Evolutionary conservation across 2,329 filamentous ascomycete species (phyloP), one percentile per base, ranked within the genome.

Genomic region (Sarocladium oryzae): DNA sequence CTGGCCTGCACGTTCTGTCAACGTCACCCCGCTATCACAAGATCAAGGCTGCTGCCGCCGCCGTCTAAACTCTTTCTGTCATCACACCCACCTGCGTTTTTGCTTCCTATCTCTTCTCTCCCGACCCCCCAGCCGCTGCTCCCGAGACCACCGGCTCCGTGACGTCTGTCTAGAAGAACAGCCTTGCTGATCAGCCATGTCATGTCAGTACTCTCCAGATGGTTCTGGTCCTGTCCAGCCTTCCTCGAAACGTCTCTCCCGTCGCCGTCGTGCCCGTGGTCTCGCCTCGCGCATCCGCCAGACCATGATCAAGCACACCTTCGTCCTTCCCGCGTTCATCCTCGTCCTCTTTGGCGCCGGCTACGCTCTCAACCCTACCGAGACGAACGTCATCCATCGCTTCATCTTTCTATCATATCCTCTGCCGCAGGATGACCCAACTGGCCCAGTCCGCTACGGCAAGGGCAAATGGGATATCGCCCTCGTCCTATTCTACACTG

Each of bases 401-500:
- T 90, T 89, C 67, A 83, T 96, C 67, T 95, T 95, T 77, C 83
- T 96, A 54, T 93, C 90, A 49, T 97, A 97, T 72, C 81, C 82
- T 52, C 76, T 91, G 53, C 80, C 86, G 15, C 60, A 61, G 37
- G 55, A 58, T 26, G 66, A 71, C 35, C 64, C 68, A 36, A 65
- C 66, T 51, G 70, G 72, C 60, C 68, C 77, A 60, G 54, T 74
- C 16, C 87, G 91, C 63, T 97, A 96, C 71, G 90, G 86, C 66
- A 96, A 96, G 68, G 91, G 91, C n/a, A 76, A 69, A 36, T 86
- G 85, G 74, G 91, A 97, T 66, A 75, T 96, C 51, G 86, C 87
- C 38, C 92, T 97, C 61, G 88, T 96, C 51, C 73, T 75, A 53
- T 96, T 96, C 72, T 96, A 96, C 71, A 92, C 82, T 36, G 73